phyloP scores from a whole-genome alignment of 1,284 basidiomycete genomes.

The Trametes versicolor region DNA sequence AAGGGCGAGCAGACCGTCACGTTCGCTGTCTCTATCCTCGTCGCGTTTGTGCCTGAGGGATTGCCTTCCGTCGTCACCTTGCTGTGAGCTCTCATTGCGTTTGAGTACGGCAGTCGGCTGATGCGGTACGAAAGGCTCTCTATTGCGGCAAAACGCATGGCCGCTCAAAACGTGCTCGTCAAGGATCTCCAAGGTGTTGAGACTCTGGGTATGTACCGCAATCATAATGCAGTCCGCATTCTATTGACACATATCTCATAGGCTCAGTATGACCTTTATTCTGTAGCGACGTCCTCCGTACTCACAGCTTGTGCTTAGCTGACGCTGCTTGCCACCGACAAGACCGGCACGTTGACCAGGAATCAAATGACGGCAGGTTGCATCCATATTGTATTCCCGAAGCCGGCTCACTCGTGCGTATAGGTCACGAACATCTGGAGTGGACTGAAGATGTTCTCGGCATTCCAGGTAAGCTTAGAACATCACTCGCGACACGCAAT shows the following conservation, averaged over 20 bases:
- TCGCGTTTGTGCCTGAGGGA: slow-evolving; percentile 78
- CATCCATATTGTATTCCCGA: not conserved
- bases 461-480: slow-evolving; percentile 66
- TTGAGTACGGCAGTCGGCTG: not conserved
- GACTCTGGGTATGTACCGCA: slow-evolving; percentile 58
- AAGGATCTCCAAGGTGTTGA: slow-evolving; percentile 78
- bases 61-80: slow-evolving; percentile 77
- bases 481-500: not conserved
- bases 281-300: not conserved
- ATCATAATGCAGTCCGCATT: not conserved
- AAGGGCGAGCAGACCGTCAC: slow-evolving; percentile 68
- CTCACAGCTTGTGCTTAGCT: slow-evolving; percentile 47
- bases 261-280: slow-evolving; percentile 48
- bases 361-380: slow-evolving; percentile 75
- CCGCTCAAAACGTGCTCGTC: slow-evolving; percentile 74
- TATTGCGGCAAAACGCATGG: slow-evolving; percentile 79
- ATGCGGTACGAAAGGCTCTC: slow-evolving; percentile 52
- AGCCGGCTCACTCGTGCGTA: not conserved
- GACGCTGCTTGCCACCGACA: slow-evolving; percentile 77
- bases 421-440: slow-evolving; percentile 73
- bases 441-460: slow-evolving; percentile 65
- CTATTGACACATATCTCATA: not conserved
- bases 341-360: slow-evolving; percentile 78
- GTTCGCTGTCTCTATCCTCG: slow-evolving; percentile 75
- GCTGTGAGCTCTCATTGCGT: slow-evolving; percentile 45